Evolutionary conservation across 371 early-diverging fungal genomes (phyloP).

Genomic region (Coemansia sp.): DNA sequence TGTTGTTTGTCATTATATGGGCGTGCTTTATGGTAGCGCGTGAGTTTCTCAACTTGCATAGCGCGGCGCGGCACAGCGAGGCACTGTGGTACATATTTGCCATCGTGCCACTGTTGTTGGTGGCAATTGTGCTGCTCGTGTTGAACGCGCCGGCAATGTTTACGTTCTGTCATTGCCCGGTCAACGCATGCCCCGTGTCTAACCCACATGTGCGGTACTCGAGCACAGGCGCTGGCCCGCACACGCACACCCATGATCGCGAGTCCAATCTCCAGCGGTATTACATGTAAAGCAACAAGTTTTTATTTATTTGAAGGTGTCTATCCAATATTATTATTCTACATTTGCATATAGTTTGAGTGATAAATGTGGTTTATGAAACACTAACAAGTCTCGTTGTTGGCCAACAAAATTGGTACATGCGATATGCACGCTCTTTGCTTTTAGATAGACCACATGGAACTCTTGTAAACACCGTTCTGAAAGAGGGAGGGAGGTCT

Average conservation of each 20-base stretch:
- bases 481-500: neutral
- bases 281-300: constrained; percentile 28
- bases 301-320: neutral
- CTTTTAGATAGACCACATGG: neutral
- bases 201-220: constrained; percentile 43
- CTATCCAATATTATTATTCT: neutral
- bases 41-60: constrained; percentile 32
- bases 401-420: no score
- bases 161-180: constrained; percentile 49
- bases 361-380: neutral
- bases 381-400: no score
- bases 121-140: constrained; percentile 39
- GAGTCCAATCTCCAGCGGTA: constrained; percentile 24
- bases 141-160: constrained; percentile 45
- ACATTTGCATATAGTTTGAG: neutral
- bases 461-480: neutral
- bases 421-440: no score
- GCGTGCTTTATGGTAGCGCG: constrained; percentile 45
- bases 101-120: constrained; percentile 39
- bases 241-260: constrained; percentile 16
- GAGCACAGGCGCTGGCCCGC: constrained; percentile 2
- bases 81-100: constrained; percentile 47
- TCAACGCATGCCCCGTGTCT: constrained; percentile 41
- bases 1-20: constrained; percentile 36
- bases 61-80: constrained; percentile 43